phyloP scores from a whole-genome alignment of 2,329 filamentous ascomycete species.

The Aurifilum marmelostoma region DNA sequence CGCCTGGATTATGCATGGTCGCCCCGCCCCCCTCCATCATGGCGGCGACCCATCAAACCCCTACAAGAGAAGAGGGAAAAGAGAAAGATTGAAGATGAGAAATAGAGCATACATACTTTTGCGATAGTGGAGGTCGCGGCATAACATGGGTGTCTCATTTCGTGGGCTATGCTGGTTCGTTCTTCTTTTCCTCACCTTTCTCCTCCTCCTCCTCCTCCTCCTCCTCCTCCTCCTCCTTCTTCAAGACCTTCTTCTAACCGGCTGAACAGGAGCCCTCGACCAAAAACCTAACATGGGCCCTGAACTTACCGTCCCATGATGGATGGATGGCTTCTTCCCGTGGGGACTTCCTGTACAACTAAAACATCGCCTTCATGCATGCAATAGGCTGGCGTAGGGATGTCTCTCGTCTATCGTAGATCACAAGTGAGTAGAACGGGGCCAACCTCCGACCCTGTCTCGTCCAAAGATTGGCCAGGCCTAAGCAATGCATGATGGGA shows the following conservation, averaged over 20 bases:
- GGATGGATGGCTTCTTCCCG: not conserved
- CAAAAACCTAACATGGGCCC: not conserved
- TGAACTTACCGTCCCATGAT: not conserved
- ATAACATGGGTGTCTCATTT: not conserved
- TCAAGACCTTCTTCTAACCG: not conserved
- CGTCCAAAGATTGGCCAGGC: conserved; percentile 16
- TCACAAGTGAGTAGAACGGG: conserved; percentile 22
- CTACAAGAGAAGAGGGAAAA: not conserved
- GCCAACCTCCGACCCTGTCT: conserved; percentile 18
- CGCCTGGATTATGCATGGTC: not conserved
- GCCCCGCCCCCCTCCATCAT: not conserved
- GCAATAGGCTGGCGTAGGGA: conserved; percentile 30
- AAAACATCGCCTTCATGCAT: conserved; percentile 31
- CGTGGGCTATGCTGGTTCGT: not conserved
- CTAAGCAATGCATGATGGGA: conserved; percentile 16
- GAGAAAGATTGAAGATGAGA: not conserved
- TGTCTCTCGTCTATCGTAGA: conserved; percentile 27
- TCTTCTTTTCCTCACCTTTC: not conserved
- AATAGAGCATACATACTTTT: not conserved
- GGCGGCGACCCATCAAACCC: not conserved
- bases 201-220: too few relatives aligned
- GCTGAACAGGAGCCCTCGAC: not conserved
- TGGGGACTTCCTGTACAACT: conserved; percentile 15
- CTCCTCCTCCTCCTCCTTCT: not conserved
- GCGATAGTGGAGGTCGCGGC: not conserved